Base-by-base conservation (phyloP, 2,329 filamentous ascomycete genomes). In the Ophiostoma populinum region DNA sequence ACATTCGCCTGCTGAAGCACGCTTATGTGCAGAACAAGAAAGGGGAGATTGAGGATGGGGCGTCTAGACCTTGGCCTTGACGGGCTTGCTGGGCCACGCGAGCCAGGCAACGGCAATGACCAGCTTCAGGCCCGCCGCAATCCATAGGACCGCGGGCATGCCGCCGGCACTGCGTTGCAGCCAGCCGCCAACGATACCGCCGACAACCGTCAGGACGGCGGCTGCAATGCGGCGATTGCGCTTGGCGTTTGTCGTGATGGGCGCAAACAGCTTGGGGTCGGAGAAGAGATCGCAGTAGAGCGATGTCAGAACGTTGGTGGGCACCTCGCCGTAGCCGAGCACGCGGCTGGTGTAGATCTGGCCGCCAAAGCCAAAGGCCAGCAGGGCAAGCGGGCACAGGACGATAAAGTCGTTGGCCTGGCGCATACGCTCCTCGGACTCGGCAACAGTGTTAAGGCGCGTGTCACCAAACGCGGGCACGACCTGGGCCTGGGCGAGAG, bases 41-140 rank as follows among this genome's bases (percentile, higher is more conserved):
- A n/a, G n/a, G n/a, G n/a, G n/a, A n/a, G n/a, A n/a, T n/a, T n/a
- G n/a, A n/a, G n/a, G n/a, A n/a, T n/a, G n/a, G n/a, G n/a, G n/a
- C n/a, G n/a, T 3, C 9, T 22, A 32, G 12, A 15, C 21, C 19
- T 31, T 30, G 13, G 24, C 24, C 10, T 12, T 30, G 31, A 26
- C 27, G 30, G 28, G 27, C 17, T 30, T 40, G 36, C 33, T 59
- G 4, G 63, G 68, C 75, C 75, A 80, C 2, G 66, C 43, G 12
- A 70, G 53, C 75, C 75, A 80, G 0, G 64, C 55, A 2, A 67
- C 16, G 1, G 71, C 59, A 40, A 76, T 68, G 2, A 54, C 25
- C 1, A 64, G 45, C 54, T 80, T 80, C 31, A 78, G 45, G 0
- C 45, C 52, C 0, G 66, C 61, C 0, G 69, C 70, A n/a, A 65